Percentiles rank a stretch among this genome's conserved stretches.
These are phyloP conservation scores for Fusarium sp. DNA, from an alignment of 2,329 filamentous ascomycete species.

Conservation along the genomic window DNA sequence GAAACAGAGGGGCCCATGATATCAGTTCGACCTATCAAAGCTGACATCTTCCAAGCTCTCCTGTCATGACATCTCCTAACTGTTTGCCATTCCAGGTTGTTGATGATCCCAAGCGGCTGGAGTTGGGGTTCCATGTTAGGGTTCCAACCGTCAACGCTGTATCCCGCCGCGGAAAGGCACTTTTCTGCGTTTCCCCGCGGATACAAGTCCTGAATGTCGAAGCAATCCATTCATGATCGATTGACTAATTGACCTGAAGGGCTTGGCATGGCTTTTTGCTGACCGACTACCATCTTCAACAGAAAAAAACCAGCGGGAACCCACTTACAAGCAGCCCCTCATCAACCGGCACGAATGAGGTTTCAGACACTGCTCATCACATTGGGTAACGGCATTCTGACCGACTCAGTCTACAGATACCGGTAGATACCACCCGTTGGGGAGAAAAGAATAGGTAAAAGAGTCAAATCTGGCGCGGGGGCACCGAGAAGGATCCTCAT, in stretches of 20 bases:
- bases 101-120: too few relatives aligned
- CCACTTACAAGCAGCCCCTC: constrained; percentile 38
- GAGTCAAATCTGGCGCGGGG: constrained; percentile 36
- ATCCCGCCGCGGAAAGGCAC: constrained; percentile 8
- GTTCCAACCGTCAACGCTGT: constrained; percentile 20
- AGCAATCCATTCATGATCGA: constrained; percentile 15
- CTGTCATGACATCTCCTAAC: constrained; percentile 4
- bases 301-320: constrained; percentile 33
- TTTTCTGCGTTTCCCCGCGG: constrained; percentile 18
- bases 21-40: constrained; percentile 13
- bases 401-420: constrained; percentile 37
- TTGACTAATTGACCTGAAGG: constrained; percentile 32
- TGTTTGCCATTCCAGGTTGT: constrained; percentile 1
- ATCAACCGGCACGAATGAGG: constrained; percentile 27
- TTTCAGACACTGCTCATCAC: constrained; percentile 41
- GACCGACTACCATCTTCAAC: constrained; percentile 40
- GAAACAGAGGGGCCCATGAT: constrained; percentile 30
- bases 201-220: constrained; percentile 17
- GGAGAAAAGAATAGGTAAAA: constrained; percentile 29
- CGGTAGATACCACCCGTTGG: constrained; percentile 40
- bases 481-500: constrained; percentile 31
- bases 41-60: constrained; percentile 3
- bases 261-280: constrained; percentile 25
- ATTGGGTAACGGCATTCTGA: constrained; percentile 42
- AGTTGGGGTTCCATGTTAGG: neutral